These are phyloP conservation scores for Remersonia thermophila DNA, from an alignment of 2,329 filamentous ascomycete genomes.

Conservation along the genomic window DNA sequence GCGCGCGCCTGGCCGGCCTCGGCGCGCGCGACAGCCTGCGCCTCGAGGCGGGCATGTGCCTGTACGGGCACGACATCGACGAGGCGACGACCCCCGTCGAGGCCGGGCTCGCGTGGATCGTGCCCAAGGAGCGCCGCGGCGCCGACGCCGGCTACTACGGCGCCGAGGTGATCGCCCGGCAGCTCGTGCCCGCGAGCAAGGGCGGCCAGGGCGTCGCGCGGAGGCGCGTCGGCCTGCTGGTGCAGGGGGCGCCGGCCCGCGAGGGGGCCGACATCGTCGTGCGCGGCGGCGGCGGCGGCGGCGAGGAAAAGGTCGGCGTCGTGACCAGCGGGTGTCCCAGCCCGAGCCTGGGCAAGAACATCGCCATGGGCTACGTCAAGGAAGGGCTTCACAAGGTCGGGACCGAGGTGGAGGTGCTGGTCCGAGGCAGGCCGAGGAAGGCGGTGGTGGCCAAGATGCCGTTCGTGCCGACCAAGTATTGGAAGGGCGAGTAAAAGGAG, in stretches of 20 bases:
- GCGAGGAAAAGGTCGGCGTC: constrained; percentile 47
- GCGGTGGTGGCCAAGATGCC: constrained; percentile 80
- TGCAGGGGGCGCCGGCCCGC: constrained; percentile 78
- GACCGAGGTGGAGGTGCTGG: constrained; percentile 65
- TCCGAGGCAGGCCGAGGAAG: constrained; percentile 64
- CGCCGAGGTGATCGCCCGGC: constrained; percentile 60
- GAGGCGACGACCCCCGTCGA: constrained; percentile 55
- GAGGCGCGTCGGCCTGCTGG: constrained; percentile 66
- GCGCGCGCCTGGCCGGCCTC: constrained; percentile 69
- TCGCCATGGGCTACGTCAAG: constrained; percentile 88
- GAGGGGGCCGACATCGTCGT: constrained; percentile 74
- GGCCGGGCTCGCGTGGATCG: constrained; percentile 58
- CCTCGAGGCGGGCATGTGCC: constrained; percentile 93
- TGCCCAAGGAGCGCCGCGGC: constrained; percentile 63
- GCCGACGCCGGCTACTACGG: constrained; percentile 69
- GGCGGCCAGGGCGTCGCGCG: constrained; percentile 57
- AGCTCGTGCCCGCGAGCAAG: constrained; percentile 62
- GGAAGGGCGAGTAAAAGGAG: constrained; percentile 30
- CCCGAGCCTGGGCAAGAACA: constrained; percentile 76
- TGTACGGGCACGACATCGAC: constrained; percentile 97
- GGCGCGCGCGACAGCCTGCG: constrained; percentile 85
- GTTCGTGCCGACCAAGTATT: constrained; percentile 72
- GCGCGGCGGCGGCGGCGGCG: constrained; percentile 12
- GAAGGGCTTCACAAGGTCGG: constrained; percentile 73
- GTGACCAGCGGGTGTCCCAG: constrained; percentile 87